Base-by-base conservation (phyloP, 345 rosid genomes). In the Salix koriyanagi region DNA sequence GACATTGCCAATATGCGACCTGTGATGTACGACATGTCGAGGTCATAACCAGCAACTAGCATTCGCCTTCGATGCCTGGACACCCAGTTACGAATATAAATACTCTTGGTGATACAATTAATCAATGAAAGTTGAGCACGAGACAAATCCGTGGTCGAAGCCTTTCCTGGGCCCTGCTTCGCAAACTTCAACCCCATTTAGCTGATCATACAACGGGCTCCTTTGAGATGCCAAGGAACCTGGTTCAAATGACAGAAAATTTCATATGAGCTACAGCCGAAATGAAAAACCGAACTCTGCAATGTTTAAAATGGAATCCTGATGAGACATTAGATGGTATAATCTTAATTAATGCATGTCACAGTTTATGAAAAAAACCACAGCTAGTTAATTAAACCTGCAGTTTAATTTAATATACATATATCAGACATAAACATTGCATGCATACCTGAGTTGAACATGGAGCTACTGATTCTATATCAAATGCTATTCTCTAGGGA, bases 21-120 rank as follows among this genome's bases (percentile, higher is more conserved):
- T 1, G 97, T 87, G 69, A 93, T 95, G 58, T 91, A 93, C 3
- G 99, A 91, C 99, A 95, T 95, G 81, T 95, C 99, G 18, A 95
- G 96, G 81, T 93, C 97, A 77, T 91, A 95, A 62, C 99, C 99
- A 12, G 88, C 93, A 64, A 89, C 89, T 32, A 87, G 87, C 86
- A 93, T 82, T 41, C 97, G 87, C 75, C 97, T 88, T 48, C 97
- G 78, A 80, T 91, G 89, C 91, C 86, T 90, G 32, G 97, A 95
- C 15, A 95, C 99, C 89, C 90, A 84, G 88, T 73, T 95, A 48
- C 99, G 91, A 50, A 95, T 81, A 39, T 82, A 90, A 71, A 76
- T 87, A 83, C 80, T 91, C 77, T 85, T 83, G 26, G 91, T 85
- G 28, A 95, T 84, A 72, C 79, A 90, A 26, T 78, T 73, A 34